A percentile compares a stretch with the other conserved stretches of the same genome.
These are phyloP conservation scores for Paecilomyces fulvus DNA, from an alignment of 2,329 filamentous ascomycete species.

Conservation along the genomic window DNA sequence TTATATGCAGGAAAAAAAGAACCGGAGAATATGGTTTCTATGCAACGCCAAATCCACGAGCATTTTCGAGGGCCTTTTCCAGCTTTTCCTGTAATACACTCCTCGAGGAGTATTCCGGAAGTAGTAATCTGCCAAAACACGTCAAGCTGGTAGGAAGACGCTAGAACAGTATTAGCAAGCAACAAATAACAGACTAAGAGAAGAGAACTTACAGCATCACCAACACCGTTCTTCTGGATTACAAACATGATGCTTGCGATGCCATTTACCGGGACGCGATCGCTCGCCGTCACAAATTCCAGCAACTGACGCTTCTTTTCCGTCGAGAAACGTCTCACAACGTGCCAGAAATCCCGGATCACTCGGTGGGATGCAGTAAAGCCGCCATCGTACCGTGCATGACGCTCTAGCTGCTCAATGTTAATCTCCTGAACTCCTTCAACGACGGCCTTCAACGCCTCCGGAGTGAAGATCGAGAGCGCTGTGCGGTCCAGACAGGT, in stretches of 20 bases:
- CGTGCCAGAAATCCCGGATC: constrained; percentile 74
- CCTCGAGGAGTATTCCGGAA: constrained; percentile 71
- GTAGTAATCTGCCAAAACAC: constrained; percentile 78
- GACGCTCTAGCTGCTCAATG: constrained; percentile 60
- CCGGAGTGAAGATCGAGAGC: constrained; percentile 61
- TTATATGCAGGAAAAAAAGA: not conserved
- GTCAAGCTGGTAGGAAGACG: constrained; percentile 78
- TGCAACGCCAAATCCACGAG: constrained; percentile 79
- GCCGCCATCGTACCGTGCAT: constrained; percentile 68
- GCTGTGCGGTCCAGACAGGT: constrained; percentile 64
- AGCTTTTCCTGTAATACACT: constrained; percentile 67
- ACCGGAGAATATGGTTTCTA: not conserved
- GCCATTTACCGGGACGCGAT: constrained; percentile 81
- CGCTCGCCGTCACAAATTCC: constrained; percentile 91
- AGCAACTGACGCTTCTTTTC: constrained; percentile 67
- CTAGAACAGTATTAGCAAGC: constrained; percentile 13
- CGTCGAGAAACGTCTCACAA: constrained; percentile 58
- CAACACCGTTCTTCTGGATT: constrained; percentile 67
- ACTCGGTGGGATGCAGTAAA: constrained; percentile 63
- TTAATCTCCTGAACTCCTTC: constrained; percentile 80
- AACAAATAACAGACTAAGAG: constrained; percentile 3
- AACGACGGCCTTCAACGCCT: constrained; percentile 65
- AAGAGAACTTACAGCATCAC: constrained; percentile 36
- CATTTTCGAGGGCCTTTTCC: constrained; percentile 77
- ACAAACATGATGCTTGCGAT: constrained; percentile 74